Base-by-base conservation (phyloP, 352 stramenopile species). In the Phytophthora sp. region DNA sequence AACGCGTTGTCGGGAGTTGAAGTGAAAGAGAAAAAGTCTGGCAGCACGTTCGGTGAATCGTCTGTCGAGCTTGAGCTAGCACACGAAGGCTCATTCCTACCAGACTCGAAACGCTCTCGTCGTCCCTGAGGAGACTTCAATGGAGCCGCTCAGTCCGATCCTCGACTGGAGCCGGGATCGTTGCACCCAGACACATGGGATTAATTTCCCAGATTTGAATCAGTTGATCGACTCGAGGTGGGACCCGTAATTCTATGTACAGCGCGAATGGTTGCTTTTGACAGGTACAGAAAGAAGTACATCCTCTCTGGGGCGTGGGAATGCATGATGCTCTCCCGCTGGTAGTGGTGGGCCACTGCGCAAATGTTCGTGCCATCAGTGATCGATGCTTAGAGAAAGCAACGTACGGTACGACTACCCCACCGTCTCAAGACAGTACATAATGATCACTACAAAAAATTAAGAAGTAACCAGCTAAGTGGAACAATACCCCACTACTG, bases 161-260 rank as follows among this genome's bases (percentile, higher is more conserved):
- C 35, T 58, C 24, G 8, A 51, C n/a, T 33, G 8, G 5, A 54
- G 30, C 54, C 33, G 26, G 46, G 53, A 69, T 69, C 45, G 54
- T 65, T 65, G 44, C 54, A 69, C 54, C 62, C 62, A 69, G 62
- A 59, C 62, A 69, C 61, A 58, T 69, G 61, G 54, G 61, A 69
- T 59, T 57, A 64, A 58, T 69, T 69, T 44, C 15, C 18, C 62
- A 16, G 61, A 65, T 69, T n/a, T n/a, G n/a, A n/a, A n/a, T n/a
- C n/a, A n/a, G n/a, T 69, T 64, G 62, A 65, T 47, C 53, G 53
- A 60, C n/a, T 57, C 12, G 44, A 69, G 53, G 60, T 69, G 60
- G 53, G 39, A 68, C 26, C 7, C 31, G n/a, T n/a, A n/a, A n/a
- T n/a, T n/a, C n/a, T n/a, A n/a, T n/a, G n/a, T n/a, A n/a, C n/a